A percentile compares a stretch with the other conserved stretches of the same genome.
phyloP scores from a whole-genome alignment of 306 rosid species.

The Hippophae gyantsensis region DNA sequence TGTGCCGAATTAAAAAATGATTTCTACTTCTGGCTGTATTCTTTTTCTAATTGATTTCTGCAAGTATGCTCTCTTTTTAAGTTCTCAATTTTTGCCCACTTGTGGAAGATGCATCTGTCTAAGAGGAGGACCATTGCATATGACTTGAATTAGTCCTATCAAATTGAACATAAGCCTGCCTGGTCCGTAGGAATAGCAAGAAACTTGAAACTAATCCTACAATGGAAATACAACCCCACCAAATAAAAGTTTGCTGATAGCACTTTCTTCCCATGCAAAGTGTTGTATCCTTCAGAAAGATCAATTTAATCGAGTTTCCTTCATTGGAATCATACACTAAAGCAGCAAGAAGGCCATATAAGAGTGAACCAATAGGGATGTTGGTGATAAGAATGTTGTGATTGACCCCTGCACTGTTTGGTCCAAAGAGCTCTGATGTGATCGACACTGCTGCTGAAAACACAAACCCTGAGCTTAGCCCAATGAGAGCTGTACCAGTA shows the following conservation, averaged over 20 bases:
- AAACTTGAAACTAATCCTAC: conserved; percentile 54
- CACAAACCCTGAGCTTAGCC: conserved; percentile 84
- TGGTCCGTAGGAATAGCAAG: conserved; percentile 54
- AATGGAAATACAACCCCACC: conserved; percentile 63
- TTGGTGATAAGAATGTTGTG: conserved; percentile 88
- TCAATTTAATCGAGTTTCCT: conserved; percentile 3
- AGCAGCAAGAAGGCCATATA: conserved; percentile 73
- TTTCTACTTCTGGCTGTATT: too few species aligned
- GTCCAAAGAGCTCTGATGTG: conserved; percentile 87
- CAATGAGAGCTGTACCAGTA: conserved; percentile 63
- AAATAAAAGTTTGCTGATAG: conserved; percentile 55
- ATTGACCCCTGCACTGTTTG: conserved; percentile 61
- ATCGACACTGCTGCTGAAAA: conserved; percentile 90
- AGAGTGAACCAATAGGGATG: conserved; percentile 76
- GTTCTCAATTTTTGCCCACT: too few species aligned
- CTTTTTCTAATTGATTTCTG: too few species aligned
- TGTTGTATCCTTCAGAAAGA: conserved; percentile 30
- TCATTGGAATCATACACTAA: conserved; percentile 49
- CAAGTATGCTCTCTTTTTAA: too few species aligned
- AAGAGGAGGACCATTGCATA: conserved; percentile 3
- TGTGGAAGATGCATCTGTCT: too few species aligned
- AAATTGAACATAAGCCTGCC: conserved; percentile 38
- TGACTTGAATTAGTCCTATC: conserved; percentile 24
- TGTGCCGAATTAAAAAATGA: too few species aligned
- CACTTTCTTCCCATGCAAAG: conserved; percentile 67